These are phyloP conservation scores for Niveomyces coronatus DNA, from an alignment of 2,329 filamentous ascomycete species.

Conservation along the genomic window DNA sequence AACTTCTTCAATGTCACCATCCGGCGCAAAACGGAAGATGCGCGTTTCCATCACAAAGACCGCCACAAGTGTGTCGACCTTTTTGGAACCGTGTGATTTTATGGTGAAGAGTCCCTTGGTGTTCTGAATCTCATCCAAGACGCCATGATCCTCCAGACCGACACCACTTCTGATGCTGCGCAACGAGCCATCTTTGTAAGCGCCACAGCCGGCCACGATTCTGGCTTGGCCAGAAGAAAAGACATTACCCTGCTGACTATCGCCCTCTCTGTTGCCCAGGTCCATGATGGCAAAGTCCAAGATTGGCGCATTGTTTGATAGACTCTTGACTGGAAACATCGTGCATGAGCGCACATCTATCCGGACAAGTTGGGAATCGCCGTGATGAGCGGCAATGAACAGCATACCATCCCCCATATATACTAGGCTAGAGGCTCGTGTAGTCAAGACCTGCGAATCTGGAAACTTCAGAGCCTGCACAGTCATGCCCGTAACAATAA, in stretches of 20 bases:
- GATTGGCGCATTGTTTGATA: slow-evolving; percentile 74
- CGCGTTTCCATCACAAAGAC: slow-evolving; percentile 79
- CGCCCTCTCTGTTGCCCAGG: slow-evolving; percentile 74
- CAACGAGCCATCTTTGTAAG: slow-evolving; percentile 77
- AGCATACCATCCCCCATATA: slow-evolving; percentile 65
- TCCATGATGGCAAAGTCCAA: slow-evolving; percentile 95
- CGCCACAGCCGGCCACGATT: slow-evolving; percentile 86
- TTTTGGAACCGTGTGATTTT: slow-evolving; percentile 35
- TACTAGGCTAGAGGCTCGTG: slow-evolving; percentile 66
- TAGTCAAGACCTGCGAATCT: slow-evolving; percentile 36
- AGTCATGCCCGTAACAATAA: slow-evolving; percentile 62
- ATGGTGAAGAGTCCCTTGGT: slow-evolving; percentile 66
- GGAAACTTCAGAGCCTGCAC: slow-evolving; percentile 37
- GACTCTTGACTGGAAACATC: slow-evolving; percentile 59
- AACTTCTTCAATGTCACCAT: slow-evolving; percentile 78
- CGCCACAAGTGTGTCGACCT: slow-evolving; percentile 62
- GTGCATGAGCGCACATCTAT: slow-evolving; percentile 33
- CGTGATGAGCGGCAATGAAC: slow-evolving; percentile 86
- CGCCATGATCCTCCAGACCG: slow-evolving; percentile 76
- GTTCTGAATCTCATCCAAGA: slow-evolving; percentile 68
- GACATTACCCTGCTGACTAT: slow-evolving; percentile 66
- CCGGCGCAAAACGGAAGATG: slow-evolving; percentile 62
- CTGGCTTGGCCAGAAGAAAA: slow-evolving; percentile 93
- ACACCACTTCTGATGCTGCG: slow-evolving; percentile 90
- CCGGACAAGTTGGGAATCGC: slow-evolving; percentile 75